Evolutionary conservation across 441 rosid genomes (phyloP).

Genomic region (Populus hybrid): DNA sequence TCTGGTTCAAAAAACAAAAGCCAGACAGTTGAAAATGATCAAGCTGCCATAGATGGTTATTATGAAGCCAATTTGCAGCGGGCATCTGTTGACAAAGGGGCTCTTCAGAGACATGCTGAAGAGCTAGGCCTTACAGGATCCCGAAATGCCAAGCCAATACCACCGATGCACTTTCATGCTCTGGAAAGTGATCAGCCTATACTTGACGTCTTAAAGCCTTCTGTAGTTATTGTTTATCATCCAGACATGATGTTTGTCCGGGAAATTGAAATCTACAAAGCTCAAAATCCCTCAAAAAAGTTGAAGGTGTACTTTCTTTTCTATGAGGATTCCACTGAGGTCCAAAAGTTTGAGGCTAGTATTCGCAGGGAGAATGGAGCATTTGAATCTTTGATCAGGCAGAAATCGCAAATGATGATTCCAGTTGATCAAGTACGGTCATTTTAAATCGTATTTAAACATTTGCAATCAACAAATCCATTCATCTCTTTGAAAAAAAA

Average conservation of each 20-base stretch:
- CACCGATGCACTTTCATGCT: slow-evolving; percentile 74
- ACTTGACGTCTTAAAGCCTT: slow-evolving; percentile 76
- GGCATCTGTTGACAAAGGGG: slow-evolving; percentile 21
- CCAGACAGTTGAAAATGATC: slow-evolving; percentile 29
- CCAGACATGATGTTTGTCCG: slow-evolving; percentile 85
- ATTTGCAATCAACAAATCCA: not conserved
- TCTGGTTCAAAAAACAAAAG: slow-evolving; percentile 36
- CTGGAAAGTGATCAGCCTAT: slow-evolving; percentile 78
- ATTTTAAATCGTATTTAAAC: not conserved
- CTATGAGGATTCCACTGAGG: slow-evolving; percentile 91
- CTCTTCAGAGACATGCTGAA: slow-evolving; percentile 26
- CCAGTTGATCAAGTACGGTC: slow-evolving; percentile 80
- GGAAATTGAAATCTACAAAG: slow-evolving; percentile 91
- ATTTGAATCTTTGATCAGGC: slow-evolving; percentile 92
- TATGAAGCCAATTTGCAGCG: slow-evolving; percentile 11
- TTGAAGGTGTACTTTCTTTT: slow-evolving; percentile 88
- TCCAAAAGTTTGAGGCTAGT: slow-evolving; percentile 92
- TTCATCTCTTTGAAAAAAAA: not conserved
- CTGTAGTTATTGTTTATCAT: slow-evolving; percentile 77
- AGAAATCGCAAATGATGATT: slow-evolving; percentile 92
- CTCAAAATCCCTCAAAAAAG: slow-evolving; percentile 69
- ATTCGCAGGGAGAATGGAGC: slow-evolving; percentile 91
- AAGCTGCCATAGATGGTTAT: slow-evolving; percentile 15
- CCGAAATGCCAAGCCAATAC: slow-evolving; percentile 41
- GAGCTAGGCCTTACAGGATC: slow-evolving; percentile 19